A percentile compares a stretch with the other conserved stretches of the same genome.
These are phyloP conservation scores for Botrytis hyacinthi DNA, from an alignment of 2,329 filamentous ascomycete species.

Conservation along the genomic window DNA sequence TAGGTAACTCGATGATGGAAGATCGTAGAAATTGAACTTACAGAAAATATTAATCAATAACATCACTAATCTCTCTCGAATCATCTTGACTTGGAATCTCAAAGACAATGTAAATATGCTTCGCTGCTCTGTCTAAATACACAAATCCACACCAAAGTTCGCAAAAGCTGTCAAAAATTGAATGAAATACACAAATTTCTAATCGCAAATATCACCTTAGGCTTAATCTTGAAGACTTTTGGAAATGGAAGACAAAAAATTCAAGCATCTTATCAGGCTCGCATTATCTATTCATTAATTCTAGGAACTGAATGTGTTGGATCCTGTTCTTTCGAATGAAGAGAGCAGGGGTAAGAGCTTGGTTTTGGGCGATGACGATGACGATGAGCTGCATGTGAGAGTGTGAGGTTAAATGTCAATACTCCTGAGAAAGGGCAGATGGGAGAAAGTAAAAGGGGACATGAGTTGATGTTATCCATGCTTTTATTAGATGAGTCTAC, in stretches of 20 bases:
- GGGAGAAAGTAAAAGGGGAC: neutral
- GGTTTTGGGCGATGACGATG: neutral
- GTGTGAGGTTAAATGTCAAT: neutral
- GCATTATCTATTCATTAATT: neutral
- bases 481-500: neutral
- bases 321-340: neutral
- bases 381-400: neutral
- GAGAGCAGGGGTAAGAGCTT: constrained; percentile 7
- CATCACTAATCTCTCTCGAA: constrained; percentile 25
- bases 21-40: constrained; percentile 7
- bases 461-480: neutral
- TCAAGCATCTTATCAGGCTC: neutral
- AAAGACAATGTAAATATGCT: neutral
- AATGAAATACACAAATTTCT: neutral
- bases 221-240: neutral
- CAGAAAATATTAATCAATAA: constrained; percentile 32
- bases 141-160: neutral
- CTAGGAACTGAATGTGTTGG: neutral
- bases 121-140: neutral
- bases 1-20: neutral
- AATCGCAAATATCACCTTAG: neutral
- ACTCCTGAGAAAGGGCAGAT: neutral
- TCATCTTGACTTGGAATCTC: constrained; percentile 9
- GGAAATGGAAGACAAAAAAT: neutral
- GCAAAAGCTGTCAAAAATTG: neutral